phyloP scores from a whole-genome alignment of 1,284 basidiomycete genomes.

The Sparassis latifolia region DNA sequence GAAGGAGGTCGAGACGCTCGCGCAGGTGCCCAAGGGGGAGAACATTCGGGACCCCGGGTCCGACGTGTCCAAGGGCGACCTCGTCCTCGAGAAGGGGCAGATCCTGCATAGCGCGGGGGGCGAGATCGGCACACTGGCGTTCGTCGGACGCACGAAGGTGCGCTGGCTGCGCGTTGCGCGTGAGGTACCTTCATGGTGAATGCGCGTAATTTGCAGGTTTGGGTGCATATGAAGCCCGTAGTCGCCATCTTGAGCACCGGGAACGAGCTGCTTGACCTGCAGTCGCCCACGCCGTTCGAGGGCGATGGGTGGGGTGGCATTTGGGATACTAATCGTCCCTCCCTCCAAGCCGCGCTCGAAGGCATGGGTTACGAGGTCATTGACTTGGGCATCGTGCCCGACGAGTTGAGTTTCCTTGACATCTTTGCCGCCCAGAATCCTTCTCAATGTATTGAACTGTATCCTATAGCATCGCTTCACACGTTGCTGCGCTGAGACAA shows the following conservation, averaged over 20 bases:
- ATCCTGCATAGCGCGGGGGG: conserved; percentile 65
- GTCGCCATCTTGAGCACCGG: conserved; percentile 83
- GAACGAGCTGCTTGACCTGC: conserved; percentile 73
- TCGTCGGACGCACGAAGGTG: conserved; percentile 71
- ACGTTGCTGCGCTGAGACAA: conserved; percentile 47
- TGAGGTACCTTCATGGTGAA: background rate
- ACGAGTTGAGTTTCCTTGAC: conserved; percentile 44
- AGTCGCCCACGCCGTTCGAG: conserved; percentile 29
- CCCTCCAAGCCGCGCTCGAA: conserved; percentile 62
- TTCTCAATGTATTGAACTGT: background rate
- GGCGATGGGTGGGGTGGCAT: conserved; percentile 61
- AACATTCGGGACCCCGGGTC: conserved; percentile 73
- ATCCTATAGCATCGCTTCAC: conserved; percentile 47
- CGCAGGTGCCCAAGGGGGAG: conserved; percentile 57
- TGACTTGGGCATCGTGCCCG: conserved; percentile 76
- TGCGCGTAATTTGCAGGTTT: conserved; percentile 37
- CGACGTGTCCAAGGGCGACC: conserved; percentile 63
- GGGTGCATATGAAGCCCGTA: conserved; percentile 63
- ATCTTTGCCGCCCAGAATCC: background rate
- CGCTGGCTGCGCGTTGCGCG: conserved; percentile 4
- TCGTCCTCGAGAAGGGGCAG: conserved; percentile 61
- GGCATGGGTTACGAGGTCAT: conserved; percentile 73
- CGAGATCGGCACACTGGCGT: conserved; percentile 80
- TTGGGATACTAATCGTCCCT: conserved; percentile 82
- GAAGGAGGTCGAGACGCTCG: conserved; percentile 59